Evolutionary conservation across 1,139 yeast species (phyloP), one percentile per base, ranked within the genome.

Genomic region (Zygosaccharomyces pseudobailii): DNA sequence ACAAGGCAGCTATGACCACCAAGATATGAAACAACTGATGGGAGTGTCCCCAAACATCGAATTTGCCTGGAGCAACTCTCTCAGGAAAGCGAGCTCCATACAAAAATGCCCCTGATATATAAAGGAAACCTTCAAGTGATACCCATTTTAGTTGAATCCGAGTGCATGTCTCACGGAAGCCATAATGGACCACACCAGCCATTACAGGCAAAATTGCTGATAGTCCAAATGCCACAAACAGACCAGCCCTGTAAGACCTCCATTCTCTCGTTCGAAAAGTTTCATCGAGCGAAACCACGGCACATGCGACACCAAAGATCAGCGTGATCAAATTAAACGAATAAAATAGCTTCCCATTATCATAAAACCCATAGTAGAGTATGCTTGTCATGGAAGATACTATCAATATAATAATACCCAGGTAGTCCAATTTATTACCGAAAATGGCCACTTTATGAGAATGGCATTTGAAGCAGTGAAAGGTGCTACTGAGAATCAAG

Each of bases 21-120:
- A 86, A 68, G 3, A 86, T 68, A 64, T 89, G 97, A 64, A 89
- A 89, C 21, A 89, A 77, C 63, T 90, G 97, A 64, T 89, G 97
- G 3, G 95, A 85, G 55, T 87, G 86, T 1, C 96, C 96, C 69
- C 80, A 74, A 10, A 80, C 63, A 58, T 89, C 96, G 62, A 78
- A 85, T 24, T 49, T 72, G 0, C 87, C 81, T n/a, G 94, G 92
- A 3, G 69, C 65, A 45, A 73, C 71, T 43, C 87, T 70, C 61
- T 90, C 97, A 0, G 97, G 97, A 27, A 87, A 65, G 53, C 96
- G 72, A 25, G 75, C 67, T 0, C 95, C 96, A 62, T 89, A 89
- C 41, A 89, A 66, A 1, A 74, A 73, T 0, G 97, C 96, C 1
- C 97, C 97, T 3, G 70, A 57, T 7, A 88, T 85, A 64, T 89